Base-by-base conservation (phyloP, 1,284 basidiomycete species). In the Blastosporella zonata region DNA sequence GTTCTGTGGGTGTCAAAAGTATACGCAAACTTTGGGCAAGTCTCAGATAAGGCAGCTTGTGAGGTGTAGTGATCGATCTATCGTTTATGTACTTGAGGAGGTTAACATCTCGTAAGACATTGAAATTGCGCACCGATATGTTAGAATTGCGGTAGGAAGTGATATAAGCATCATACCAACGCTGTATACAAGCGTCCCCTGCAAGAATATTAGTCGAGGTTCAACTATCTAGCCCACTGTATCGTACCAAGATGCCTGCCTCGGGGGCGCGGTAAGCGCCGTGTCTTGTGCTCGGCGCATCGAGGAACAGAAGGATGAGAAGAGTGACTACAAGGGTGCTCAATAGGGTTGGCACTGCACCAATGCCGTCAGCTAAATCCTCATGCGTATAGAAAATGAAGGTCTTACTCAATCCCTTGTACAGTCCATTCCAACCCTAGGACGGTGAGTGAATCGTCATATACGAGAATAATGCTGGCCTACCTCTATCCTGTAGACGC, bases 51-150 rank as follows among this genome's bases (percentile, higher is more conserved):
- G 88, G 81, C 18, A 95, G 74, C 58, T 79, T 84, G 68, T 90
- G 84, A 0, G 92, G 91, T 0, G 92, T 95, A 21, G 90, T 93
- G 59, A 95, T 88, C 1, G 91, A 77, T 42, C 91, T 93, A 57
- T 18, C 49, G 37, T 43, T 52, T 13, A 7, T 37, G 23, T 40
- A n/a, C n/a, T n/a, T 46, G 21, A 18, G 44, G 40, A 43, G 15
- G 27, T 27, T 9, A 22, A 35, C 25, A 34, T 21, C 20, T 13
- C 37, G 34, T n/a, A 39, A n/a, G 20, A 13, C 12, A 34, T 34
- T 29, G 23, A 47, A n/a, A n/a, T n/a, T 13, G 55, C 77, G 49
- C 62, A 89, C 88, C 90, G 78, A 65, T 91, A 89, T 20, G 90
- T 87, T 46, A 94, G 70, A 43, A 93, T 81, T 1, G 82, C 81